Evolutionary conservation across 768 basidiomycete species (phyloP).

Genomic region (Phylloporus sp.): DNA sequence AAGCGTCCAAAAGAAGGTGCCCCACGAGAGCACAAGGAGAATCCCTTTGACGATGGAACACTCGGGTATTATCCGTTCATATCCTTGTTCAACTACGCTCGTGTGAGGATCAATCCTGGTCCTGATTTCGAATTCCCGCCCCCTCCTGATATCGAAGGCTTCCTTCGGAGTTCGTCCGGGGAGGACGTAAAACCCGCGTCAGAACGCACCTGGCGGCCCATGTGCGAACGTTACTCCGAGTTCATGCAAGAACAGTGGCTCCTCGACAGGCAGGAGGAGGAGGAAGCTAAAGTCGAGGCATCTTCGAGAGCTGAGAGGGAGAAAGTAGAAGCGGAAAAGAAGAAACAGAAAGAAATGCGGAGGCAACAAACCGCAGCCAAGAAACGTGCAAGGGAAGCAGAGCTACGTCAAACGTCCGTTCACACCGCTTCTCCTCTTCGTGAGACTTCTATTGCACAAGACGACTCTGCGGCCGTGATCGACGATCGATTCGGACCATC

Average conservation of each 20-base stretch:
- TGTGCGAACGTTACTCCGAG: conserved; percentile 80
- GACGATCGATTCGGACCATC: conserved; percentile 28
- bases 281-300: conserved; percentile 48
- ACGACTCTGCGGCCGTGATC: conserved; percentile 17
- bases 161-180: conserved; percentile 40
- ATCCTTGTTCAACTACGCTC: conserved; percentile 87
- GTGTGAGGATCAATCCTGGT: conserved; percentile 81
- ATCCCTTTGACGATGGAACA: conserved; percentile 89
- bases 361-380: conserved; percentile 49
- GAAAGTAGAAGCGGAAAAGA: conserved; percentile 32
- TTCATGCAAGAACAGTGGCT: conserved; percentile 80
- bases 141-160: conserved; percentile 67
- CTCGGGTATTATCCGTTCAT: conserved; percentile 95
- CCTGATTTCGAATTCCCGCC: conserved; percentile 82
- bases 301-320: conserved; percentile 43
- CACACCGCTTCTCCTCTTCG: conserved; percentile 24
- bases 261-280: conserved; percentile 73
- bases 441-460: conserved; percentile 29
- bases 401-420: conserved; percentile 20
- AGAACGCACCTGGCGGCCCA: conserved; percentile 64
- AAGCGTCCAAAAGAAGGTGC: conserved; percentile 61
- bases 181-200: conserved; percentile 27
- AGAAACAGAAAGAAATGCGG: conserved; percentile 43
- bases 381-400: conserved; percentile 42
- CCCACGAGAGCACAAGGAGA: conserved; percentile 68